A percentile compares a stretch with the other conserved stretches of the same genome.
Evolutionary conservation across 163 green algal species (phyloP).

Genomic region (Smithsoniella earleae): DNA sequence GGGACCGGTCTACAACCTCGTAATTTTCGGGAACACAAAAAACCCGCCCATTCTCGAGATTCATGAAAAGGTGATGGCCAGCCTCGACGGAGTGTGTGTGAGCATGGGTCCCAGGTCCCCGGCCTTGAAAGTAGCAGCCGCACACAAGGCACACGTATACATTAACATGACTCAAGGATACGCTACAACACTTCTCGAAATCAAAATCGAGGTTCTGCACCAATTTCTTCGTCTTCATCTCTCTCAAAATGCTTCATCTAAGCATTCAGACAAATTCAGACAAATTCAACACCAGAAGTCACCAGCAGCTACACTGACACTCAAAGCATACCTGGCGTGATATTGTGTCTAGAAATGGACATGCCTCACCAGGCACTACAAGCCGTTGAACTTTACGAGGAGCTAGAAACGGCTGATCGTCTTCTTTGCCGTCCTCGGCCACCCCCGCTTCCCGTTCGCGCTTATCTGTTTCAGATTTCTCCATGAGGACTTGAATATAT

Average conservation of each 20-base stretch:
- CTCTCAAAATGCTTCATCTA: background rate
- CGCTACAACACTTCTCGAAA: conserved; percentile 97
- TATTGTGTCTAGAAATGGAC: conserved; percentile 89
- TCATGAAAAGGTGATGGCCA: conserved; percentile 96
- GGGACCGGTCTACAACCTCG: conserved; percentile 78
- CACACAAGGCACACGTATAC: conserved; percentile 97
- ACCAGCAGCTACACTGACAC: background rate
- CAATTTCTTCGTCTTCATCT: background rate
- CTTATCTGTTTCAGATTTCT: too few species aligned
- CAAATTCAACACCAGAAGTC: background rate
- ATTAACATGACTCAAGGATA: conserved; percentile 83
- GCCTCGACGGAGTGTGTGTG: conserved; percentile 91
- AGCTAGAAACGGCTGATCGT: conserved; percentile 13
- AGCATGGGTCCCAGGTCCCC: conserved; percentile 77
- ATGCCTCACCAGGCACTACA: conserved; percentile 54
- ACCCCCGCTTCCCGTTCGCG: too few species aligned
- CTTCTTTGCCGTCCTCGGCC: conserved; percentile 32
- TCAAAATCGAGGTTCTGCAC: conserved; percentile 94
- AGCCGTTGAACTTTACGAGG: background rate
- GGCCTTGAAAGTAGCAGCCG: conserved; percentile 95
- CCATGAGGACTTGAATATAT: too few species aligned
- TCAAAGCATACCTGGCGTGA: conserved; percentile 49
- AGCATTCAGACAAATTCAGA: background rate
- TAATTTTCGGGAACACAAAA: conserved; percentile 96
- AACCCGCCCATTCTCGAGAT: conserved; percentile 77